Percentiles rank a stretch among this genome's conserved stretches.
Conservation (phyloP, 352 stramenopile genomes). For the Phytophthora brassicae region DNA sequence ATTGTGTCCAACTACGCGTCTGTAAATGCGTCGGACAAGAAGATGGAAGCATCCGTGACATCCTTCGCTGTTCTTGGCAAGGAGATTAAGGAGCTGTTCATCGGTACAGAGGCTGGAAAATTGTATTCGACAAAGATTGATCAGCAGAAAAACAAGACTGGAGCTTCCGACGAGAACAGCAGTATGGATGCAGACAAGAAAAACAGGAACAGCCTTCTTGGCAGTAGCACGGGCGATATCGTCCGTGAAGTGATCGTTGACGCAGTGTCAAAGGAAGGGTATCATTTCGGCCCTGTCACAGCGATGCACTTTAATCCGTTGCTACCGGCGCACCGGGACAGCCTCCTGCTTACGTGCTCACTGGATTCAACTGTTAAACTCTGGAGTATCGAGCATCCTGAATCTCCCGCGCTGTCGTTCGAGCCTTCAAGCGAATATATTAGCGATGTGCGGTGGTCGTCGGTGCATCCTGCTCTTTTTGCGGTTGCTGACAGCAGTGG, state of each 20-base stretch:
- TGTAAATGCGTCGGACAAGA: conserved; percentile 72
- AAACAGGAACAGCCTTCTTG: conserved; percentile 29
- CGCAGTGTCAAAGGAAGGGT: conserved; percentile 57
- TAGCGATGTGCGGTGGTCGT: conserved; percentile 86
- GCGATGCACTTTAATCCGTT: conserved; percentile 86
- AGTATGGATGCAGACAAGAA: conserved; percentile 46
- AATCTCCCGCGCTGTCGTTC: conserved; percentile 75
- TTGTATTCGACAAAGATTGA: conserved; percentile 78
- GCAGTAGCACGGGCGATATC: conserved; percentile 25
- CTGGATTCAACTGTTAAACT: conserved; percentile 88
- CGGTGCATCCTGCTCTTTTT: conserved; percentile 78
- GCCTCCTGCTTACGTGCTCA: conserved; percentile 78
- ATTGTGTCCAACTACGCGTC: conserved; percentile 78
- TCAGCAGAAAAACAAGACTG: conserved; percentile 68
- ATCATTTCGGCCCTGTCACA: conserved; percentile 84
- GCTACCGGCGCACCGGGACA: conserved; percentile 69
- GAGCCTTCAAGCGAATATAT: conserved; percentile 89
- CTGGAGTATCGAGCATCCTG: conserved; percentile 80
- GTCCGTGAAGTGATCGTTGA: conserved; percentile 75
- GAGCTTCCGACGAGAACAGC: conserved; percentile 22
- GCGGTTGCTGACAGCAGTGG: conserved; percentile 80
- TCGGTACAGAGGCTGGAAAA: conserved; percentile 83
- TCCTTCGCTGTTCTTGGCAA: conserved; percentile 81
- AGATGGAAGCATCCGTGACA: conserved; percentile 85
- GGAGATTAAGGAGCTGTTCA: conserved; percentile 83